Conservation (phyloP, 805 yeast species). For the Candida maris region DNA sequence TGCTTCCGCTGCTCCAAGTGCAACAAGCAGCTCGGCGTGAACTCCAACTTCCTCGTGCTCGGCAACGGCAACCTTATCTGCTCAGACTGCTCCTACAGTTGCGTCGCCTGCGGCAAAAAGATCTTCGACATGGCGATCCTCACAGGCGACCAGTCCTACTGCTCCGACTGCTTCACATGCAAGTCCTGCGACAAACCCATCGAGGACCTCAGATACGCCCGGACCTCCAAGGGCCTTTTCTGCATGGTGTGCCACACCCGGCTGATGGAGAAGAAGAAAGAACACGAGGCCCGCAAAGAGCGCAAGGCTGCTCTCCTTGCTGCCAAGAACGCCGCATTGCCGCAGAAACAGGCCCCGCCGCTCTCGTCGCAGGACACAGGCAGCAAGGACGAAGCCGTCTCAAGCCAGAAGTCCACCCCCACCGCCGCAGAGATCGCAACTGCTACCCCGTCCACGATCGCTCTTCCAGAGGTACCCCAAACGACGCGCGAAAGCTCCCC, state of each 20-base stretch:
- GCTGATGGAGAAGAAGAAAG: conserved; percentile 69
- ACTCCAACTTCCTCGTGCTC: conserved; percentile 83
- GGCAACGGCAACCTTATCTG: conserved; percentile 93
- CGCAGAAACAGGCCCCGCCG: neutral
- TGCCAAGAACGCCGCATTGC: neutral
- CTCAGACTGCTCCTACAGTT: conserved; percentile 86
- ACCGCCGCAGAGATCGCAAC: conserved; percentile 13
- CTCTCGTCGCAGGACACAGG: conserved; percentile 1
- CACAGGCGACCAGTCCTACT: conserved; percentile 94
- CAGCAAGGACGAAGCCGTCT: conserved; percentile 7
- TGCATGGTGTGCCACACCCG: conserved; percentile 92
- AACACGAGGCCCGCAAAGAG: conserved; percentile 48
- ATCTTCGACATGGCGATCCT: conserved; percentile 91
- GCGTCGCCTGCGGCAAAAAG: conserved; percentile 79
- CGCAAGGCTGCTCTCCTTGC: conserved; percentile 3
- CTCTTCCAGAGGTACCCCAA: conserved; percentile 13
- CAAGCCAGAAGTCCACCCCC: conserved; percentile 11
- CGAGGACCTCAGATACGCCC: conserved; percentile 85
- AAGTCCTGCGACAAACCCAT: conserved; percentile 81
- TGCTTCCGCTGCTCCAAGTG: conserved; percentile 92
- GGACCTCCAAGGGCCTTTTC: conserved; percentile 88
- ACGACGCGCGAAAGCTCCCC: no score
- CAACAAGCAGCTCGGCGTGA: conserved; percentile 70
- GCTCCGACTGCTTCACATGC: conserved; percentile 86
- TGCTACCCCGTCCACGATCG: conserved; percentile 14